Percentiles rank a stretch among this genome's conserved stretches.
phyloP scores from a whole-genome alignment of 1,139 yeast genomes.

The Sugiyamaella pinicola region DNA sequence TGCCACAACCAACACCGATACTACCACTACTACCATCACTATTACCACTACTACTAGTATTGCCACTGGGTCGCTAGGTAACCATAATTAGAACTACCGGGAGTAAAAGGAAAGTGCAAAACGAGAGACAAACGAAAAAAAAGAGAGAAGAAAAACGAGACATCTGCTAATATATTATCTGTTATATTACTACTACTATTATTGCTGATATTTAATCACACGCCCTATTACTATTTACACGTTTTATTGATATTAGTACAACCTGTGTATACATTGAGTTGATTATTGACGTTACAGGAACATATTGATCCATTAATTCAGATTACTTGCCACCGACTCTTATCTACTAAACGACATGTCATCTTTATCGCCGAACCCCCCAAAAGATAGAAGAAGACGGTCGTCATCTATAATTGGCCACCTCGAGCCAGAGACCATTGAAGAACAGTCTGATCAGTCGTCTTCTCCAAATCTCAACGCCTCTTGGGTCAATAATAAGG shows the following conservation, averaged over 20 bases:
- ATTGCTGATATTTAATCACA: too few relatives aligned
- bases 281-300: too few relatives aligned
- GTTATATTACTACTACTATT: too few relatives aligned
- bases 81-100: not conserved
- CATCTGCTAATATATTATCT: too few relatives aligned
- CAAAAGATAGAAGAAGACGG: constrained; percentile 46
- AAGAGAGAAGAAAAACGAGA: too few relatives aligned
- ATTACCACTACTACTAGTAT: not conserved
- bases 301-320: too few relatives aligned
- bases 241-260: too few relatives aligned
- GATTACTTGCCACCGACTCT: too few relatives aligned
- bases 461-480: constrained; percentile 89
- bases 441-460: constrained; percentile 89
- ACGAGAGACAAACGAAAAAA: too few relatives aligned
- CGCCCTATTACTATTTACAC: too few relatives aligned
- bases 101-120: too few relatives aligned
- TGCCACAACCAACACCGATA: not conserved
- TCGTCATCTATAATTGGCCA: constrained; percentile 72
- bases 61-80: not conserved
- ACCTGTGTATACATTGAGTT: too few relatives aligned
- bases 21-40: not conserved
- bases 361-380: constrained; percentile 15
- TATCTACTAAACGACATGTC: not conserved
- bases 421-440: constrained; percentile 89
- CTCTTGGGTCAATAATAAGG: constrained; percentile 90